Conservation (phyloP, 768 basidiomycete species). For the Thelephora aurantiotincta region DNA sequence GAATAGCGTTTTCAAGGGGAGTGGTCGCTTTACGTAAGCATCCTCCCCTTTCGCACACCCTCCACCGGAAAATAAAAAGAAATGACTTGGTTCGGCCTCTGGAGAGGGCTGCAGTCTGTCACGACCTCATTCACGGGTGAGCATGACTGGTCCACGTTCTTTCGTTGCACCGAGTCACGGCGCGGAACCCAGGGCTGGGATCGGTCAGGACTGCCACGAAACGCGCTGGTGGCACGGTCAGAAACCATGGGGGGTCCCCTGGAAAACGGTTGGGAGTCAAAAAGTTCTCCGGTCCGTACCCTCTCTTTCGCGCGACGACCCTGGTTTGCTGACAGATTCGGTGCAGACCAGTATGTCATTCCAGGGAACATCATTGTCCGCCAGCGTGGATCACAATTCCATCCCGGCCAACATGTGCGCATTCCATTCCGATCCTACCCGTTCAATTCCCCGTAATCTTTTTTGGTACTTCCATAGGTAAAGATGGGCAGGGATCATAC, state of each 20-base stretch:
- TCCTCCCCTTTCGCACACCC: constrained; percentile 3
- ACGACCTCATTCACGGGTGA: constrained; percentile 15
- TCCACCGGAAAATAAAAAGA: neutral
- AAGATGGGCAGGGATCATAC: constrained; percentile 92
- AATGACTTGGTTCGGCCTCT: constrained; percentile 37
- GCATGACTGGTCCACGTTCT: constrained; percentile 2
- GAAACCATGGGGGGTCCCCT: constrained; percentile 86
- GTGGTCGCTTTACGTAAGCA: constrained; percentile 9
- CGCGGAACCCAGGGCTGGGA: constrained; percentile 25
- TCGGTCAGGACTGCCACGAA: constrained; percentile 91
- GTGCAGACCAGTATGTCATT: constrained; percentile 73
- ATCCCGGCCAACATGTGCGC: constrained; percentile 85
- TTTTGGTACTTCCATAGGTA: constrained; percentile 36
- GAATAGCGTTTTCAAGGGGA: constrained; percentile 5
- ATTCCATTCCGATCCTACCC: neutral
- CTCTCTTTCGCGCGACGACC: neutral
- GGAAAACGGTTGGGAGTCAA: constrained; percentile 92
- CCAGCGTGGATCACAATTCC: constrained; percentile 86
- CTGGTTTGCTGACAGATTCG: neutral
- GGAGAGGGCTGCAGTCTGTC: constrained; percentile 18
- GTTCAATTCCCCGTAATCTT: constrained; percentile 3
- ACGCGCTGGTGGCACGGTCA: constrained; percentile 86
- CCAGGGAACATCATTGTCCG: constrained; percentile 95
- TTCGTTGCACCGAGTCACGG: constrained; percentile 16
- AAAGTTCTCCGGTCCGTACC: constrained; percentile 75